phyloP scores from a whole-genome alignment of 148 eudicot species.

The Diospyros kaki region DNA sequence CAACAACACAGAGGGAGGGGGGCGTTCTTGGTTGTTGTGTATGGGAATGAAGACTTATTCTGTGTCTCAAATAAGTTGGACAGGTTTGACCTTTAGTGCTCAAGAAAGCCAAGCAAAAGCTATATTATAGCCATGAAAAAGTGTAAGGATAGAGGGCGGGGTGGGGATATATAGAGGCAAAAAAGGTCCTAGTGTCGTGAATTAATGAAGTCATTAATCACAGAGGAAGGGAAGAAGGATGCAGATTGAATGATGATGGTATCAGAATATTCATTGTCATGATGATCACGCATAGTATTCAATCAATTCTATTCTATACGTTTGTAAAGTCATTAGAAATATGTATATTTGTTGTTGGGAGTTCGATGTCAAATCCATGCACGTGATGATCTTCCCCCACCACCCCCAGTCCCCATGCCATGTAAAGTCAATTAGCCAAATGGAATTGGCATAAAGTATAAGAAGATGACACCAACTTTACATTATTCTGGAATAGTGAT shows the following conservation, averaged over 20 bases:
- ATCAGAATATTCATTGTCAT: neutral
- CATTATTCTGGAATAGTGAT: no score
- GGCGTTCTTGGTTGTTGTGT: constrained; percentile 5
- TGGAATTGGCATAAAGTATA: no score
- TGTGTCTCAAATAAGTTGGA: neutral
- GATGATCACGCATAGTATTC: no score
- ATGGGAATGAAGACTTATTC: neutral
- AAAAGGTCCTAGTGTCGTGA: neutral
- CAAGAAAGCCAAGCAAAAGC: neutral
- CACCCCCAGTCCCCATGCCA: neutral
- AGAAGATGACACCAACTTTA: no score
- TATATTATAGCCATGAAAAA: neutral
- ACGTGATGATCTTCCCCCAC: neutral
- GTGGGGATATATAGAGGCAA: neutral
- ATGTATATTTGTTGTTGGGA: neutral
- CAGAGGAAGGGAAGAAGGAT: neutral
- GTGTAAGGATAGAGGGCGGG: neutral
- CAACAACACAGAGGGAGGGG: neutral
- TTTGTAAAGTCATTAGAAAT: no score
- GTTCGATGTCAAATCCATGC: neutral
- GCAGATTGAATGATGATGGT: neutral
- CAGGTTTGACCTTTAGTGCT: constrained; percentile 14
- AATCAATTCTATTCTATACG: no score
- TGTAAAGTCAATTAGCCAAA: neutral
- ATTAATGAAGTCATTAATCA: neutral